A percentile compares a stretch with the other conserved stretches of the same genome.
phyloP scores from a whole-genome alignment of 179 eudicot species.

The Drosera spatulata region DNA sequence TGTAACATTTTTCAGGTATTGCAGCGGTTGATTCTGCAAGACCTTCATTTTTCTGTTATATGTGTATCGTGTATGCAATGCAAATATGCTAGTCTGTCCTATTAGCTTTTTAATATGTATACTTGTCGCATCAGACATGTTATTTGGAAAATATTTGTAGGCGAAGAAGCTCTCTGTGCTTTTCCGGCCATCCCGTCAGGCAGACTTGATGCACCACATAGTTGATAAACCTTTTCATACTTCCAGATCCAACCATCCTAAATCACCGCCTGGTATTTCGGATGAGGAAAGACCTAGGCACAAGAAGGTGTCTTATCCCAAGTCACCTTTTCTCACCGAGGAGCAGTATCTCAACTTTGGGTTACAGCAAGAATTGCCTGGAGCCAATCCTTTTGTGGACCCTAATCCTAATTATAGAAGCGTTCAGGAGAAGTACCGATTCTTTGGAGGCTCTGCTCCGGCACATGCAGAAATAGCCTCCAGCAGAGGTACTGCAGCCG shows the following conservation, averaged over 20 bases:
- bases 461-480: conserved; percentile 8
- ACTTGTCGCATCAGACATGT: neutral
- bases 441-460: conserved; percentile 14
- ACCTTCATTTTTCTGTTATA: too few species aligned
- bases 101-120: too few species aligned
- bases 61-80: too few species aligned
- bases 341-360: conserved; percentile 26
- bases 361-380: conserved; percentile 11
- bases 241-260: neutral
- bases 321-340: conserved; percentile 18
- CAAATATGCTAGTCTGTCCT: too few species aligned
- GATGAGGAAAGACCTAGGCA: conserved; percentile 3
- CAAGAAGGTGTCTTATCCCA: conserved; percentile 7
- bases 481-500: conserved; percentile 7
- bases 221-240: conserved; percentile 7
- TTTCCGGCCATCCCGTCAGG: conserved; percentile 32
- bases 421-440: conserved; percentile 16
- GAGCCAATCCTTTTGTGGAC: conserved; percentile 6
- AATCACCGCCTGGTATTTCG: neutral
- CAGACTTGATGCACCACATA: conserved; percentile 19
- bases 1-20: too few species aligned
- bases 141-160: conserved; percentile 25
- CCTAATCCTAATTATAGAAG: conserved; percentile 10
- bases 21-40: too few species aligned
- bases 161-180: conserved; percentile 39